phyloP scores from a whole-genome alignment of 2,329 filamentous ascomycete genomes.

The Aspergillus sp. region DNA sequence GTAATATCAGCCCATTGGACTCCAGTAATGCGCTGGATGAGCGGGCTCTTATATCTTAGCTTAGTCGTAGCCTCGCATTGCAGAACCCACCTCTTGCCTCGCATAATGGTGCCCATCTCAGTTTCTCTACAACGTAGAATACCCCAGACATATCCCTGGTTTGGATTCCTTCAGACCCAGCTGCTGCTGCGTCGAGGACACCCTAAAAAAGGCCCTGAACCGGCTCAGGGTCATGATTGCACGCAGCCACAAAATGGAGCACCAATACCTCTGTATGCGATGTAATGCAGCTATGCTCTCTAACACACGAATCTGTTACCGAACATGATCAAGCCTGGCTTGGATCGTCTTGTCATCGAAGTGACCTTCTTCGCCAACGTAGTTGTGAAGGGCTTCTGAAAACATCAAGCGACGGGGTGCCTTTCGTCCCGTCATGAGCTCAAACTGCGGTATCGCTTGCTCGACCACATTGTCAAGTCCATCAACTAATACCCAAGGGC shows the following conservation, averaged over 20 bases:
- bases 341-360: conserved; percentile 44
- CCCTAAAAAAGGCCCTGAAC: neutral
- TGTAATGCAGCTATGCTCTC: neutral
- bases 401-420: conserved; percentile 73
- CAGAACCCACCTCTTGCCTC: neutral
- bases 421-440: conserved; percentile 73
- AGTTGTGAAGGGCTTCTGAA: conserved; percentile 55
- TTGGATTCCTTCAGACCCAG: neutral
- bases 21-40: neutral
- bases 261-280: neutral
- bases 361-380: conserved; percentile 35
- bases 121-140: neutral
- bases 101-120: neutral
- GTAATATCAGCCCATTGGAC: neutral
- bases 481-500: conserved; percentile 70
- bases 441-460: conserved; percentile 79
- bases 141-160: neutral
- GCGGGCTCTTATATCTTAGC: neutral
- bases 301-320: conserved; percentile 3
- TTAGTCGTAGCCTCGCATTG: neutral
- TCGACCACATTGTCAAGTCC: conserved; percentile 75
- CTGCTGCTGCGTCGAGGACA: neutral
- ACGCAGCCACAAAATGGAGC: neutral
- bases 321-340: conserved; percentile 33
- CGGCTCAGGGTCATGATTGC: neutral